Conservation (phyloP, 1,284 basidiomycete genomes). For the Neolentinus lepideus region DNA sequence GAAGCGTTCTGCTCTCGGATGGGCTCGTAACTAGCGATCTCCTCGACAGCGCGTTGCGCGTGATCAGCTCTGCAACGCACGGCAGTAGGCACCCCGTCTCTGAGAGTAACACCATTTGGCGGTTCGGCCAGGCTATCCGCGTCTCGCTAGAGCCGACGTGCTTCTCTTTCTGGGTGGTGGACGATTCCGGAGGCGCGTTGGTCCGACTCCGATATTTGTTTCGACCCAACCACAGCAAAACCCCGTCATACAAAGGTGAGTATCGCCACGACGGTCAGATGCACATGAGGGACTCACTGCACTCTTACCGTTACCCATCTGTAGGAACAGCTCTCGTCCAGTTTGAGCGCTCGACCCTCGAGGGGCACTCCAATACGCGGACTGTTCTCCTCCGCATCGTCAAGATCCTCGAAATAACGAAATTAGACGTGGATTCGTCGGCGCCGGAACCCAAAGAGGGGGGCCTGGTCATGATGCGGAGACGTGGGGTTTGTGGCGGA, state of each 20-base stretch:
- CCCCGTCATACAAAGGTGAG: neutral
- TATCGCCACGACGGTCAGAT: no score
- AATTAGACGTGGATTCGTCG: neutral
- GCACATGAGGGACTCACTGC: neutral
- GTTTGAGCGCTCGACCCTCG: neutral
- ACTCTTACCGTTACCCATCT: neutral
- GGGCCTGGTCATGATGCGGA: neutral
- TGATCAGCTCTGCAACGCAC: neutral
- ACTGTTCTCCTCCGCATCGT: neutral
- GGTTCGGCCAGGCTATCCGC: neutral
- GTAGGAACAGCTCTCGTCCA: neutral
- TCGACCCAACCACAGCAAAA: neutral
- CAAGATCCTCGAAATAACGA: neutral
- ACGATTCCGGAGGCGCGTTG: neutral
- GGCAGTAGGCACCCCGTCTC: neutral
- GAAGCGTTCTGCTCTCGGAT: neutral
- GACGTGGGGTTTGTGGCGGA: no score
- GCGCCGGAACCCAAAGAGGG: neutral
- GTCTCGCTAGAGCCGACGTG: neutral
- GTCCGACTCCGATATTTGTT: neutral
- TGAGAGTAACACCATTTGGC: neutral
- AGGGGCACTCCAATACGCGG: neutral
- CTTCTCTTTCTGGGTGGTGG: neutral
- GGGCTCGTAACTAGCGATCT: neutral
- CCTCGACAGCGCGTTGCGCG: neutral